These are phyloP conservation scores for Dictyostelium purpureum DNA, from an alignment of 78 protist species.

Conservation along the genomic window DNA sequence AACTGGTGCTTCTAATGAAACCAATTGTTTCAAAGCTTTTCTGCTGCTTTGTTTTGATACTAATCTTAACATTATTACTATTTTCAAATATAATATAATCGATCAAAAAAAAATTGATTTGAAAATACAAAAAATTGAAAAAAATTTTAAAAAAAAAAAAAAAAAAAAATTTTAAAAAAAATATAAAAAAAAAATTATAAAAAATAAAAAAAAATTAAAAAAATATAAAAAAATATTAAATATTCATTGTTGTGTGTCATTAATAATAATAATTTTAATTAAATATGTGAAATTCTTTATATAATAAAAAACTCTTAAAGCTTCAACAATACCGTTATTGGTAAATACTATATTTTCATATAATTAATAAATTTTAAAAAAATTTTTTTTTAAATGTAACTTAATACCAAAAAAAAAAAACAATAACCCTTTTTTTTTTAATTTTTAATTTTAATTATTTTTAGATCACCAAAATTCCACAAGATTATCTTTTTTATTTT, in stretches of 20 bases:
- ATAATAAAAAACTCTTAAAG: no score
- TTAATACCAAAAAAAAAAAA: no score
- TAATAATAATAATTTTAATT: not conserved
- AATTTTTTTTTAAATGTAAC: no score
- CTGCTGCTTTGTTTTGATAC: not conserved
- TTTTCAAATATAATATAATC: not conserved
- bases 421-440: no score
- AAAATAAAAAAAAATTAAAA: not conserved
- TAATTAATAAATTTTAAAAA: no score
- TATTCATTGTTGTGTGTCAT: not conserved
- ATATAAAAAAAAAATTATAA: not conserved
- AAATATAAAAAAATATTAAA: not conserved
- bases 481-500: no score
- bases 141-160: not conserved
- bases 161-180: not conserved
- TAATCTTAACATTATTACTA: constrained; percentile 11
- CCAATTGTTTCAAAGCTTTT: not conserved
- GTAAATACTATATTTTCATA: no score
- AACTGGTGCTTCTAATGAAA: not conserved
- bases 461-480: no score
- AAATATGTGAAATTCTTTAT: no score
- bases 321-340: no score
- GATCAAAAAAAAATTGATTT: not conserved
- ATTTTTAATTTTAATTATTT: no score
- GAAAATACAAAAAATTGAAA: not conserved